Conservation (phyloP, 2,329 filamentous ascomycete species). For the Diaporthe citrichinensis region DNA sequence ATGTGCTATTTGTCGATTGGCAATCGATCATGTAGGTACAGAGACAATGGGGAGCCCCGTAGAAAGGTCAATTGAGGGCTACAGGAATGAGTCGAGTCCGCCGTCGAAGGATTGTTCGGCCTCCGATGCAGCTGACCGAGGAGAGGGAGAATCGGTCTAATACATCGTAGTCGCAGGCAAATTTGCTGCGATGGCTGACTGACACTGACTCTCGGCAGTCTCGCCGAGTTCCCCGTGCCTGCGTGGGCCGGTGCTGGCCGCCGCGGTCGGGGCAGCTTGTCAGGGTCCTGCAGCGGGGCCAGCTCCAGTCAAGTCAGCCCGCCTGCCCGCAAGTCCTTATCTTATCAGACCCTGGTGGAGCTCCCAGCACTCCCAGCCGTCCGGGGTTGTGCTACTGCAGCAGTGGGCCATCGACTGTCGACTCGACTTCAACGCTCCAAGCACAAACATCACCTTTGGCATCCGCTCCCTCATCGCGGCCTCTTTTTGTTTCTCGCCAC, state of each 20-base stretch:
- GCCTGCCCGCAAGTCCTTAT: conserved; percentile 26
- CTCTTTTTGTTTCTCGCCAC: no score
- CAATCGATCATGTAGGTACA: not conserved
- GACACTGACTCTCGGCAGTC: conserved; percentile 26
- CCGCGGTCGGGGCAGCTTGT: conserved; percentile 28
- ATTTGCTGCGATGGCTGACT: conserved; percentile 29
- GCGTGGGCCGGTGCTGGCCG: conserved; percentile 33
- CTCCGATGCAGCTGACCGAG: conserved; percentile 28
- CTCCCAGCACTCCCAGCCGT: not conserved
- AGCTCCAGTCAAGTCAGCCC: not conserved
- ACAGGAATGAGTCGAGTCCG: conserved; percentile 1
- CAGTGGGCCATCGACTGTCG: not conserved
- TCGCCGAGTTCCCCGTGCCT: conserved; percentile 30
- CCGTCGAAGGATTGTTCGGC: conserved; percentile 26
- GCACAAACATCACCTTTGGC: not conserved
- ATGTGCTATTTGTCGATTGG: conserved; percentile 1
- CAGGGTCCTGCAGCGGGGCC: conserved; percentile 24
- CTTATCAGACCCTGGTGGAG: conserved; percentile 30
- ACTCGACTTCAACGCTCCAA: not conserved
- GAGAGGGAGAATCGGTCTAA: not conserved
- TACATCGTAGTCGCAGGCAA: conserved; percentile 10
- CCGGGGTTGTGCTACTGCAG: not conserved
- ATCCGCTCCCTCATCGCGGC: not conserved
- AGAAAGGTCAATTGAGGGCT: conserved; percentile 22
- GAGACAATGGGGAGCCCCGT: not conserved